phyloP scores from a whole-genome alignment of 352 stramenopile species.

The Aphanomyces astaci region DNA sequence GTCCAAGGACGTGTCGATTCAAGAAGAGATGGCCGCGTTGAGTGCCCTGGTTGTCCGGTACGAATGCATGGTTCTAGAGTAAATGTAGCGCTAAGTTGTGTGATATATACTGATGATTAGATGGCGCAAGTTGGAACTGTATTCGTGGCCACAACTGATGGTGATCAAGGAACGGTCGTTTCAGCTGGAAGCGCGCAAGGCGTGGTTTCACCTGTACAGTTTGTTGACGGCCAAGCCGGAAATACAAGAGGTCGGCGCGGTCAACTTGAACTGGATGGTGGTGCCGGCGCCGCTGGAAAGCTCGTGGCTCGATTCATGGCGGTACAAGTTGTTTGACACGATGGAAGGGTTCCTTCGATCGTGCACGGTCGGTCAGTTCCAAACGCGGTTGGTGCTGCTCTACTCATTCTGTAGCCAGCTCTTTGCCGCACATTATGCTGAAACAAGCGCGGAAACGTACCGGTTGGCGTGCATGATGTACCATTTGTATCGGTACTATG shows the following conservation, averaged over 20 bases:
- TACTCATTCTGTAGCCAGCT: constrained; percentile 82
- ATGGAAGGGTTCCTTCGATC: constrained; percentile 88
- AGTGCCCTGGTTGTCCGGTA: constrained; percentile 88
- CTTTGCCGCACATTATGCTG: constrained; percentile 54
- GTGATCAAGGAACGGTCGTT: constrained; percentile 81
- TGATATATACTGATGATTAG: neutral
- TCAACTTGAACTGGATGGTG: constrained; percentile 23
- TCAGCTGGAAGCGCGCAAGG: constrained; percentile 64
- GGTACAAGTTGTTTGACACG: constrained; percentile 77
- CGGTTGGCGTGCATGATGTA: constrained; percentile 85
- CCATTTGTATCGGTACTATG: constrained; percentile 94
- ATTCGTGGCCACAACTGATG: constrained; percentile 95
- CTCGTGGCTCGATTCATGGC: constrained; percentile 36
- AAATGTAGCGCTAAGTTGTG: no score
- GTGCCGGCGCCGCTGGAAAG: constrained; percentile 51
- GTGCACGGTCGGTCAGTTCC: constrained; percentile 87
- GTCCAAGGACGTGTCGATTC: constrained; percentile 86
- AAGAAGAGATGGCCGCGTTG: constrained; percentile 85
- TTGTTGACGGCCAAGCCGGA: constrained; percentile 74
- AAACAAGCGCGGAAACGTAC: constrained; percentile 23
- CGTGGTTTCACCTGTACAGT: constrained; percentile 85
- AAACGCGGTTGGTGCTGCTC: constrained; percentile 82
- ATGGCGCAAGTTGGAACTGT: constrained; percentile 97
- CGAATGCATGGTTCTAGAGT: no score
- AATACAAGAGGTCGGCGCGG: constrained; percentile 27